Evolutionary conservation across 2,329 filamentous ascomycete species (phyloP), one percentile per base, ranked within the genome.

Genomic region (Annulohypoxylon truncatum): DNA sequence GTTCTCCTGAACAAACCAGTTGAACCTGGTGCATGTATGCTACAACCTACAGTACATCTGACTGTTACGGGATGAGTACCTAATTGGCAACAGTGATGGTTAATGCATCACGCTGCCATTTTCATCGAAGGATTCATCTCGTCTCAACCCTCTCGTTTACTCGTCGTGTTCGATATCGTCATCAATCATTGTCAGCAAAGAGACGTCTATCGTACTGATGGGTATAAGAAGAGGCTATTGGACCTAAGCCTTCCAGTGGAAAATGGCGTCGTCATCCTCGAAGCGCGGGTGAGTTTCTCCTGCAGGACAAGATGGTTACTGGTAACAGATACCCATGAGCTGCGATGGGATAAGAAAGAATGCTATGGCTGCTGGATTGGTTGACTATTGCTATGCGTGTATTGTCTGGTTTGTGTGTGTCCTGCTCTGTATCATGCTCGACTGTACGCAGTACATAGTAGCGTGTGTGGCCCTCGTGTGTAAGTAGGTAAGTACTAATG

Each of bases 241-340:
- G 67, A 44, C 42, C 26, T 44, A 31, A 68, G 54, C 20, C 66
- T 31, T 61, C n/a, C 9, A 50, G 58, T 56, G 54, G 56, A 50
- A 50, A 65, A 63, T 13, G 57, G 61, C 67, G 67, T 69, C 67
- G 67, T 69, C 50, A 67, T 70, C 64, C 29, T 63, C 35, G 18
- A 60, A 48, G 29, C 59, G 61, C 57, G 57, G 31, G 40, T 35
- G 28, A 18, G 54, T 40, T 52, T 54, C 22, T 61, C 57, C 50
- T 62, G 58, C 51, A 60, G 58, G 28, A 63, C 9, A 48, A 40
- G 40, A 54, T 31, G 47, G 18, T 46, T 38, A 24, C 44, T 44
- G 50, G 62, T 61, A 65, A 56, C 52, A 47, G 33, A 47, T 15
- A 42, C 20, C 50, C 22, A 12, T 33, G n/a, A 18, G n/a, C 35